Evolutionary conservation across 2,329 filamentous ascomycete genomes (phyloP).

Genomic region (Aspergillus fijiensis): DNA sequence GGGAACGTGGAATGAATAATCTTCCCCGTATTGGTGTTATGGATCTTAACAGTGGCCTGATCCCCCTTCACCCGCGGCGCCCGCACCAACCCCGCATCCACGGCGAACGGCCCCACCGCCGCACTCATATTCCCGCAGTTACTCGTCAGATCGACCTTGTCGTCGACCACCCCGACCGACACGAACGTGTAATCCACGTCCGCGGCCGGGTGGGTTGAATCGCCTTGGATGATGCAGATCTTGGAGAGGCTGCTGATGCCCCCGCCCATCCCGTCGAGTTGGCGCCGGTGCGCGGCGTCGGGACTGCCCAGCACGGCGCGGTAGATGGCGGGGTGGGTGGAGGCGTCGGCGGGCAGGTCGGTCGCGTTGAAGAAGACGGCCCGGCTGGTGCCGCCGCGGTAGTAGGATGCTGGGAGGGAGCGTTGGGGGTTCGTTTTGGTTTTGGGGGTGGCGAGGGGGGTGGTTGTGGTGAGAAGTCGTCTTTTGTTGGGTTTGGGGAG

Average conservation of each 20-base stretch:
- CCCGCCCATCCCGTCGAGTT: conserved; percentile 70
- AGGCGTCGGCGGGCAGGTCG: conserved; percentile 53
- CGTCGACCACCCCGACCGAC: conserved; percentile 63
- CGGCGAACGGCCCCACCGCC: conserved; percentile 65
- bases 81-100: conserved; percentile 48
- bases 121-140: conserved; percentile 77
- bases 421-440: conserved; percentile 20
- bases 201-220: conserved; percentile 48
- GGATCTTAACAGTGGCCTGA: conserved; percentile 52
- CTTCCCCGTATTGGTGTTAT: conserved; percentile 71
- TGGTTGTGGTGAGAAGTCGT: no score
- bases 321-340: conserved; percentile 53
- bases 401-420: conserved; percentile 57
- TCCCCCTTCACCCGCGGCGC: no score
- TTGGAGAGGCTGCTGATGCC: conserved; percentile 70
- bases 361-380: conserved; percentile 59
- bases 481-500: no score
- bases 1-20: conserved; percentile 60
- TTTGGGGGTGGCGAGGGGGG: no score
- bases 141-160: conserved; percentile 62
- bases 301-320: conserved; percentile 62
- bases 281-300: conserved; percentile 62
- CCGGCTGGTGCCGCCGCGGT: conserved; percentile 69
- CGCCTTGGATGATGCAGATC: conserved; percentile 61
- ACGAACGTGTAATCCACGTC: conserved; percentile 73